phyloP scores from a whole-genome alignment of 257 asterid genomes.

The Solanum paucissectum region DNA sequence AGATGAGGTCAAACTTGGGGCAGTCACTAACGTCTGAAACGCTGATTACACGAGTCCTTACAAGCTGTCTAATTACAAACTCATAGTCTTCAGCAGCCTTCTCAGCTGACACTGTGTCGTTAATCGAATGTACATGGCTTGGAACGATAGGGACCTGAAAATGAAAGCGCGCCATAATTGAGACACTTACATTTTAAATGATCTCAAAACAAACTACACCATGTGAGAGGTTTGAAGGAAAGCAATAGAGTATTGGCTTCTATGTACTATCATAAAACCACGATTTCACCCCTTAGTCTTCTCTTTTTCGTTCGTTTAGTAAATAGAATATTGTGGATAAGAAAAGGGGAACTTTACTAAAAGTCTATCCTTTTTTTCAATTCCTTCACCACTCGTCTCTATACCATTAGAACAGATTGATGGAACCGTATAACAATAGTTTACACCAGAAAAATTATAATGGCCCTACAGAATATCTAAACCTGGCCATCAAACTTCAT shows the following conservation, averaged over 20 bases:
- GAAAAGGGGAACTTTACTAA: not conserved
- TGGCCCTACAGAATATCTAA: not conserved
- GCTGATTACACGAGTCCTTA: constrained; percentile 61
- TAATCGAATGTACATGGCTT: constrained; percentile 76
- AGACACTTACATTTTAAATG: not conserved
- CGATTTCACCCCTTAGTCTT: not conserved
- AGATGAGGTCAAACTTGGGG: constrained; percentile 55
- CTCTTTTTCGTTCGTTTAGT: not conserved
- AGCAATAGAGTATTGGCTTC: not conserved
- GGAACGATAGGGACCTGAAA: constrained; percentile 77
- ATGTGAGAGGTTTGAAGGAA: not conserved
- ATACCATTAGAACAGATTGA: not conserved
- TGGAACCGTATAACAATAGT: not conserved
- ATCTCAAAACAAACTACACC: not conserved
- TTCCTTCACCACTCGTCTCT: not conserved
- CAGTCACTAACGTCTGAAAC: constrained; percentile 40
- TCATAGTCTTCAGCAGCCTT: constrained; percentile 83
- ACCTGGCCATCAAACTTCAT: not conserved
- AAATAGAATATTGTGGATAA: not conserved
- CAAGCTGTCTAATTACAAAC: constrained; percentile 72
- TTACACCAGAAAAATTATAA: not conserved
- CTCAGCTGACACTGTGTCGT: constrained; percentile 67
- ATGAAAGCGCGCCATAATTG: not conserved
- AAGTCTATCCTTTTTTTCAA: not conserved
- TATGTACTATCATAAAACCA: not conserved